phyloP scores from a whole-genome alignment of 768 basidiomycete genomes.

The Panellus pusillus region DNA sequence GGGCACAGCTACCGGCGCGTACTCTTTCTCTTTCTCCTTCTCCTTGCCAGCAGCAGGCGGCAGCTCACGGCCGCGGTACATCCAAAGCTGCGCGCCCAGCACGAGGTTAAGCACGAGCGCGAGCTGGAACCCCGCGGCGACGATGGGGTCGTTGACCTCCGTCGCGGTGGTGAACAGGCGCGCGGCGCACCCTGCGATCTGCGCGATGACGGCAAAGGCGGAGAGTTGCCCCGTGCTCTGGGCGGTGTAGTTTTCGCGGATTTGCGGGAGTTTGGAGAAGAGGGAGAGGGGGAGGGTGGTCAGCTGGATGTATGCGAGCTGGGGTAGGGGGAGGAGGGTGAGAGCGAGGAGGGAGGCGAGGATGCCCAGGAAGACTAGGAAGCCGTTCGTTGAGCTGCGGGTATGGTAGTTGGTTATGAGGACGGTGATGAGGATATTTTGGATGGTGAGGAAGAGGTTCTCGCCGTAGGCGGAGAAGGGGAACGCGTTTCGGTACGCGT shows the following conservation, averaged over 20 bases:
- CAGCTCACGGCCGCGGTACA: slow-evolving; percentile 71
- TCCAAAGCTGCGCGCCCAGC: slow-evolving; percentile 82
- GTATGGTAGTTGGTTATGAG: slow-evolving; percentile 75
- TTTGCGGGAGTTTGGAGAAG: slow-evolving; percentile 94
- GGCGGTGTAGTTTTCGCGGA: slow-evolving; percentile 72
- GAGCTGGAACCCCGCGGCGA: slow-evolving; percentile 81
- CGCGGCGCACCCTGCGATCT: slow-evolving; percentile 87
- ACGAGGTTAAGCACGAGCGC: slow-evolving; percentile 81
- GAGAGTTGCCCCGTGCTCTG: slow-evolving; percentile 92
- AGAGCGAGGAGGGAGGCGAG: slow-evolving; percentile 44
- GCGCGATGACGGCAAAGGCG: slow-evolving; percentile 86
- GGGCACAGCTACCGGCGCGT: neutral
- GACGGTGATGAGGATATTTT: slow-evolving; percentile 86
- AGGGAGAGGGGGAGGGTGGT: slow-evolving; percentile 88
- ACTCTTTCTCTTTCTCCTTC: slow-evolving; percentile 11
- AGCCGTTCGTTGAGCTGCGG: slow-evolving; percentile 30
- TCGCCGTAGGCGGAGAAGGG: slow-evolving; percentile 99
- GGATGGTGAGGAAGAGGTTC: slow-evolving; percentile 89
- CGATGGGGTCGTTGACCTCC: slow-evolving; percentile 81
- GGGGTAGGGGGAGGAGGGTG: slow-evolving; percentile 14
- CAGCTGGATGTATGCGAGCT: slow-evolving; percentile 73
- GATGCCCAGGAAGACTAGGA: slow-evolving; percentile 38
- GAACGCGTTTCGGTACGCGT: slow-evolving; percentile 81
- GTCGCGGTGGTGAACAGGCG: slow-evolving; percentile 91
- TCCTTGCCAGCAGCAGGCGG: neutral